phyloP scores from a whole-genome alignment of 306 rosid genomes.

The Cicer arietinum region DNA sequence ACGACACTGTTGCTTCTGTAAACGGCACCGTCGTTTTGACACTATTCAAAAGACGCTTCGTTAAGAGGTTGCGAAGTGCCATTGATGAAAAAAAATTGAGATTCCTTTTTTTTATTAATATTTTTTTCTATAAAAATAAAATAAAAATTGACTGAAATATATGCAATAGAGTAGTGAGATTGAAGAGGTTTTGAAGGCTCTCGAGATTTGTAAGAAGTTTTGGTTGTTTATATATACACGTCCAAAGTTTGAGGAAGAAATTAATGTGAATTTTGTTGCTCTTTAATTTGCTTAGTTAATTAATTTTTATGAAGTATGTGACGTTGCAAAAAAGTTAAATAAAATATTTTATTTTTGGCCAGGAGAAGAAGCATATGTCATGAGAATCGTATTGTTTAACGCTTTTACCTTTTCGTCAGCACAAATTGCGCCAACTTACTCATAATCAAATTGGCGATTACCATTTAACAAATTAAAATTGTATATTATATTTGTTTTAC shows the following conservation, averaged over 20 bases:
- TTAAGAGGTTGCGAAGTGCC: conserved; percentile 67
- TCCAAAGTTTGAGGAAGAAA: conserved; percentile 46
- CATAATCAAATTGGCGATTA: neutral
- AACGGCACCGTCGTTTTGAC: conserved; percentile 38
- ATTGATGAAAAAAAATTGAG: conserved; percentile 37
- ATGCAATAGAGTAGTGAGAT: neutral
- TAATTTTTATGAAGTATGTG: neutral
- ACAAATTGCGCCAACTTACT: neutral
- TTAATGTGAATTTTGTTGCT: neutral
- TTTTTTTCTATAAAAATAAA: neutral
- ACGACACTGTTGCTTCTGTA: neutral
- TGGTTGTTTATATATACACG: conserved; percentile 41
- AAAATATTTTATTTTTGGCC: conserved; percentile 1
- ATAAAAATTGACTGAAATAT: neutral
- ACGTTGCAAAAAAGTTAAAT: neutral
- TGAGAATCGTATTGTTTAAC: neutral
- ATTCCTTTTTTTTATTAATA: neutral
- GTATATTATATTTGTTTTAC: neutral
- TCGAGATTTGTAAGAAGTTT: neutral
- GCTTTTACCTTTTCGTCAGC: conserved; percentile 13
- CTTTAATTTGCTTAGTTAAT: too few species aligned
- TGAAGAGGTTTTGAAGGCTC: conserved; percentile 11
- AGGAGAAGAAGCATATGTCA: neutral
- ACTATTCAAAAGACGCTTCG: conserved; percentile 49
- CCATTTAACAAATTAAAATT: neutral